Conservation (phyloP, 148 eudicot species). For the Persicaria tinctoria region DNA sequence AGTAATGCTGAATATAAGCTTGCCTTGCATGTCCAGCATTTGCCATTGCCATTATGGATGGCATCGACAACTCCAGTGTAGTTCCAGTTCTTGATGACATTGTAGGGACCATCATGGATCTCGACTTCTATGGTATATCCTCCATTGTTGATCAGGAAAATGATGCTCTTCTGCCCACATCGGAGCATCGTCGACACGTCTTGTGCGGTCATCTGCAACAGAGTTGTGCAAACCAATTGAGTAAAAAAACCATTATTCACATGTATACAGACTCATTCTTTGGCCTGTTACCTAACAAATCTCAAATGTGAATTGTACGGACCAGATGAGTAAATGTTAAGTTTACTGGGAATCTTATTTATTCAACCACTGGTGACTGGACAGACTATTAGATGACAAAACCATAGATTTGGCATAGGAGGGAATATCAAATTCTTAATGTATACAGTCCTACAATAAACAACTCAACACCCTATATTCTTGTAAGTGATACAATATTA, state of each 20-base stretch:
- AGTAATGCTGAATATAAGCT: too few relatives aligned
- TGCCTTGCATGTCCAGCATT: slow-evolving; percentile 11
- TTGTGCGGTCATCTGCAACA: slow-evolving; percentile 3
- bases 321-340: too few relatives aligned
- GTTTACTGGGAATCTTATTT: not conserved
- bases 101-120: slow-evolving; percentile 17
- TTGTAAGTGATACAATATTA: too few relatives aligned
- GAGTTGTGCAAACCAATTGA: not conserved
- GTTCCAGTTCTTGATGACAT: slow-evolving; percentile 17
- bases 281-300: too few relatives aligned
- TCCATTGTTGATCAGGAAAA: slow-evolving; percentile 16
- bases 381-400: not conserved
- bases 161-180: slow-evolving; percentile 14
- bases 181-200: slow-evolving; percentile 16
- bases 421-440: not conserved
- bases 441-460: not conserved
- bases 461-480: not conserved
- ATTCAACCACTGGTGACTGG: not conserved
- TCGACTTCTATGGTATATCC: slow-evolving; percentile 14
- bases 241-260: too few relatives aligned
- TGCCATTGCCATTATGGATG: slow-evolving; percentile 12
- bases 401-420: not conserved
- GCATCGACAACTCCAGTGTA: slow-evolving; percentile 13
- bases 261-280: too few relatives aligned
- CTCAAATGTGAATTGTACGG: too few relatives aligned